phyloP scores from a whole-genome alignment of 2,329 filamentous ascomycete genomes.

The Ilyonectria destructans region DNA sequence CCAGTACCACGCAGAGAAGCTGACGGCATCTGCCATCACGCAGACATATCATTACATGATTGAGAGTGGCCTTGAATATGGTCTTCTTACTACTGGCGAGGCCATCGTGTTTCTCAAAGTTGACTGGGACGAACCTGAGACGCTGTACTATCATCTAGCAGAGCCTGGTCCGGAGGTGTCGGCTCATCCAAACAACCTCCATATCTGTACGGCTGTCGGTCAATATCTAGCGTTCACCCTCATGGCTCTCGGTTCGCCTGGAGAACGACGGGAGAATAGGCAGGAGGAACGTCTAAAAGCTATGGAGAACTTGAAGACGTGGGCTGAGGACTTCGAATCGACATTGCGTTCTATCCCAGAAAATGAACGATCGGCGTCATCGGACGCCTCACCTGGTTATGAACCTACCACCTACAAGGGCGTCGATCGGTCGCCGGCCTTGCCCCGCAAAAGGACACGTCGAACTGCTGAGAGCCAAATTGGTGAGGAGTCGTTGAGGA shows the following conservation, averaged over 20 bases:
- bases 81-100: constrained; percentile 57
- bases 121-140: constrained; percentile 46
- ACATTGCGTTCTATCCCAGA: too few species aligned
- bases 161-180: constrained; percentile 48
- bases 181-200: constrained; percentile 40
- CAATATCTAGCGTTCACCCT: too few species aligned
- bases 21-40: constrained; percentile 60
- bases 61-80: constrained; percentile 59
- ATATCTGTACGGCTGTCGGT: constrained; percentile 45
- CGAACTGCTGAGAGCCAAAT: neutral
- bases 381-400: too few species aligned
- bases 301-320: too few species aligned
- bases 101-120: constrained; percentile 61
- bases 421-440: neutral
- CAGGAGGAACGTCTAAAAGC: too few species aligned
- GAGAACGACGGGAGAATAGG: too few species aligned
- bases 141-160: constrained; percentile 53
- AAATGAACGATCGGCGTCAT: too few species aligned
- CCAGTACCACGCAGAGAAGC: constrained; percentile 50
- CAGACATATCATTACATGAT: constrained; percentile 68
- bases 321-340: too few species aligned
- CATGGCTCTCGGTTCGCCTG: too few species aligned
- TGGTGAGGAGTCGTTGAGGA: neutral
- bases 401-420: too few species aligned
- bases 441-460: neutral